Percentiles rank a stretch among this genome's conserved stretches.
Evolutionary conservation across 2,329 filamentous ascomycete genomes (phyloP).

Genomic region (Fusarium nematophilum): DNA sequence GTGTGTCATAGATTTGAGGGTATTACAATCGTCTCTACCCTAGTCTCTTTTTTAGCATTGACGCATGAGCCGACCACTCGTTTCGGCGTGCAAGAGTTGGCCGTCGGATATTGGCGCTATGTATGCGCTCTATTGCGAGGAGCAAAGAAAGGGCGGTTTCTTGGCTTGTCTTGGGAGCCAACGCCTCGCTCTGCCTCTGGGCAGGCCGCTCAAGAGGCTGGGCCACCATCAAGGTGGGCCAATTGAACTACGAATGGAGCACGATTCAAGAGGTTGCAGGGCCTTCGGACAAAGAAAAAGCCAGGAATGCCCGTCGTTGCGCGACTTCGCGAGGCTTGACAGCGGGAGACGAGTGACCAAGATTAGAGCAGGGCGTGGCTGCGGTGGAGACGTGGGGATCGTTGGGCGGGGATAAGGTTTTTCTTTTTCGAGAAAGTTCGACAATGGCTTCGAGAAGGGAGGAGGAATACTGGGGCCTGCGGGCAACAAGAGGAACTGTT

Average conservation of each 20-base stretch:
- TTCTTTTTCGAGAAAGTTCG: conserved; percentile 14
- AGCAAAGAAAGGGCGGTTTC: not conserved
- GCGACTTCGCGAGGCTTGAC: conserved; percentile 1
- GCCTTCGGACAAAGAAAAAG: conserved; percentile 3
- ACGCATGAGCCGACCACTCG: too few species aligned
- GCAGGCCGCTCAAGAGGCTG: not conserved
- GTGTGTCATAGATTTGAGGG: too few species aligned
- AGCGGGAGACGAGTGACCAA: not conserved
- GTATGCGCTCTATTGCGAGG: too few species aligned
- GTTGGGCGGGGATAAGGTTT: not conserved
- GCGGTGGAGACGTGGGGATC: not conserved
- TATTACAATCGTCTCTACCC: too few species aligned
- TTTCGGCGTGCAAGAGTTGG: too few species aligned
- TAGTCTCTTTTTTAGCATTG: too few species aligned
- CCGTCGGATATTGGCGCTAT: too few species aligned
- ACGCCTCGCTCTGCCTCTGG: too few species aligned
- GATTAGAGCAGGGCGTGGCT: conserved; percentile 1
- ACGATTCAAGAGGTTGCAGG: conserved; percentile 5
- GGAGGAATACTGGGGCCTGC: not conserved
- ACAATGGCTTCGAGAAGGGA: conserved; percentile 19
- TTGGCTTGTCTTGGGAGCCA: not conserved
- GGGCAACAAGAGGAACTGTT: not conserved
- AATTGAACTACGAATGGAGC: not conserved
- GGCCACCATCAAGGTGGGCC: not conserved
- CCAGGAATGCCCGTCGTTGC: not conserved